phyloP scores from a whole-genome alignment of 2,329 filamentous ascomycete genomes.

The Falciphora oryzae region DNA sequence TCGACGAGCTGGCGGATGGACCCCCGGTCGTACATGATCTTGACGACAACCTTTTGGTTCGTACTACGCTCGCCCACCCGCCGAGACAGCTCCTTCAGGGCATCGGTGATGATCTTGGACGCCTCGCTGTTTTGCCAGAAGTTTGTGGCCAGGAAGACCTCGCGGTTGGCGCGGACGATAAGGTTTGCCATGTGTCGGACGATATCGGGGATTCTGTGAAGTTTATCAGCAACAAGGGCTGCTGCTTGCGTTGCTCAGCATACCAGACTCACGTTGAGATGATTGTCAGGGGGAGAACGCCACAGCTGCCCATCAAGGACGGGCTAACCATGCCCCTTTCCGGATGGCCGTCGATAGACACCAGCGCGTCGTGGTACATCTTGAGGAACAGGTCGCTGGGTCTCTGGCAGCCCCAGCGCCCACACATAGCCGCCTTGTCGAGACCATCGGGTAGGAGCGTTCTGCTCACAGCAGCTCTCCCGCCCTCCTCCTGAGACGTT shows the following conservation, averaged over 20 bases:
- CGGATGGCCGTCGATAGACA: conserved; percentile 46
- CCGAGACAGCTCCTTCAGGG: conserved; percentile 61
- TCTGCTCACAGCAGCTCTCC: not conserved
- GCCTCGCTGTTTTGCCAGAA: conserved; percentile 69
- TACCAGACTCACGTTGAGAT: conserved; percentile 48
- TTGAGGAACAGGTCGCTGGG: conserved; percentile 66
- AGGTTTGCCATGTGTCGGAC: conserved; percentile 70
- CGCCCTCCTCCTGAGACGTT: not conserved
- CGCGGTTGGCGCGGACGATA: conserved; percentile 65
- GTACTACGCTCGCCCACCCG: conserved; percentile 47
- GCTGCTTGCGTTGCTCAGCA: not conserved
- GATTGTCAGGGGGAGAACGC: conserved; percentile 62
- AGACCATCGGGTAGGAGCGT: conserved; percentile 24
- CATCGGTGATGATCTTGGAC: conserved; percentile 60
- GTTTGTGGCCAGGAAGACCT: conserved; percentile 72
- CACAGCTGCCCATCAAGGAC: conserved; percentile 46
- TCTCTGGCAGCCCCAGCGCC: conserved; percentile 57
- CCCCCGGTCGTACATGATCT: conserved; percentile 71
- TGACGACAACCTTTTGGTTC: conserved; percentile 56
- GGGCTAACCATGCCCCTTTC: conserved; percentile 46
- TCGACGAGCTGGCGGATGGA: conserved; percentile 57
- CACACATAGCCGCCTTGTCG: conserved; percentile 51
- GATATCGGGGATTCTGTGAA: conserved; percentile 57
- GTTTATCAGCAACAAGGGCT: not conserved
- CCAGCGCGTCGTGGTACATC: conserved; percentile 61